Base-by-base conservation (phyloP, 768 basidiomycete species). In the Trametes gibbosa region DNA sequence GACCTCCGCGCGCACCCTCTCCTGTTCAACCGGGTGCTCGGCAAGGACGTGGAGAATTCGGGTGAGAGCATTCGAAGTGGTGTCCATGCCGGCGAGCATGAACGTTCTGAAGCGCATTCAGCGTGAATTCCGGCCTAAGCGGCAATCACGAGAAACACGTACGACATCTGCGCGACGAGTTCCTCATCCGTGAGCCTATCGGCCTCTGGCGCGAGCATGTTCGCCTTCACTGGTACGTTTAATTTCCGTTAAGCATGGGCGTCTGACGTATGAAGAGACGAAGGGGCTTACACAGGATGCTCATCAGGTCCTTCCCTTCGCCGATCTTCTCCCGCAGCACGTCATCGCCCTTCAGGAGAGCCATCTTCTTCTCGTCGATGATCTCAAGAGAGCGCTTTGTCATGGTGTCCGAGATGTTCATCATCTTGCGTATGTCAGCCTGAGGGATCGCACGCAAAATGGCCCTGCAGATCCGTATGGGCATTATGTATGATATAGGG, bases 301-400 rank as follows among this genome's bases (percentile, higher is more conserved):
- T 80, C 58, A 81, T 72, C 23, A 83, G 72, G 61, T 81, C 80
- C 37, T 77, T 76, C 12, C 76, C 76, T 47, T 68, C 66, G 1
- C 58, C 62, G 10, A 63, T 42, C 25, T 56, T 48, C 7, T 49
- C 29, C 2, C 51, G 14, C 2, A 58, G 25, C 5, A 65, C 70
- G 25, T 71, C 69, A 29, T 77, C 76, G 9, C 74, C 77, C 19
- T 65, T 62, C n/a, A 53, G 54, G 5, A 79, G 41, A 1, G 77
- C 73, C 29, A 57, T 62, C 57, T 73, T 74, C 67, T 80, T 81
- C 13, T 68, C 61, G 13, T 73, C 60, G 37, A 63, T 56, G 5
- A 82, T 74, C 2, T 70, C 65, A 2, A 63, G 53, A 4, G 79
- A 72, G 2, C 70, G 72, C 2, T 65, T 51, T 19, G 75, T 56